These are phyloP conservation scores for Lycium barbarum DNA, from an alignment of 257 asterid genomes.

Conservation along the genomic window DNA sequence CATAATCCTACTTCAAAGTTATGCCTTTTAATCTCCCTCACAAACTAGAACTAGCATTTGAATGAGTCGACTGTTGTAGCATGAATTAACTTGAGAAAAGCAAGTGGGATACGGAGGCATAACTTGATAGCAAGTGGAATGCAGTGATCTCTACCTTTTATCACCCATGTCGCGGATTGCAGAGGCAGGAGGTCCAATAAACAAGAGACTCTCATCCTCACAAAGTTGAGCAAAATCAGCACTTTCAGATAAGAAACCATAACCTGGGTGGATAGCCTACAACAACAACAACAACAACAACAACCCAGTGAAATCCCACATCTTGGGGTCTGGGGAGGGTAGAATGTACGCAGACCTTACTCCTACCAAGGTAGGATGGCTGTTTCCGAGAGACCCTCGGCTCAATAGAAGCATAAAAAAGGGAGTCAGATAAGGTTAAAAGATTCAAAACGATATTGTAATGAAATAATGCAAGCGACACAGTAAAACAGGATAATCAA, in stretches of 20 bases:
- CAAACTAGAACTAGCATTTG: conserved; percentile 5
- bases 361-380: too few species aligned
- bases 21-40: not conserved
- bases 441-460: too few species aligned
- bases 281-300: too few species aligned
- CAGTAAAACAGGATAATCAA: too few species aligned
- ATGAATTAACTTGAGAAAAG: not conserved
- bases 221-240: conserved; percentile 92
- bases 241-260: conserved; percentile 98
- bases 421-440: too few species aligned
- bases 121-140: conserved; percentile 22
- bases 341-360: too few species aligned
- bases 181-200: conserved; percentile 97
- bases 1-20: conserved; percentile 11
- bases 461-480: too few species aligned
- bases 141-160: conserved; percentile 64
- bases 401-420: too few species aligned
- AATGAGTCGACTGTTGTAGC: not conserved
- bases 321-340: too few species aligned
- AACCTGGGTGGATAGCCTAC: conserved; percentile 99
- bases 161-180: conserved; percentile 99
- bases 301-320: too few species aligned
- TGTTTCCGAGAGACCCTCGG: too few species aligned
- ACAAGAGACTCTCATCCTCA: conserved; percentile 75
- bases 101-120: not conserved